Base-by-base conservation (phyloP, 805 yeast species). In the Jamesozyma spencerorum region DNA sequence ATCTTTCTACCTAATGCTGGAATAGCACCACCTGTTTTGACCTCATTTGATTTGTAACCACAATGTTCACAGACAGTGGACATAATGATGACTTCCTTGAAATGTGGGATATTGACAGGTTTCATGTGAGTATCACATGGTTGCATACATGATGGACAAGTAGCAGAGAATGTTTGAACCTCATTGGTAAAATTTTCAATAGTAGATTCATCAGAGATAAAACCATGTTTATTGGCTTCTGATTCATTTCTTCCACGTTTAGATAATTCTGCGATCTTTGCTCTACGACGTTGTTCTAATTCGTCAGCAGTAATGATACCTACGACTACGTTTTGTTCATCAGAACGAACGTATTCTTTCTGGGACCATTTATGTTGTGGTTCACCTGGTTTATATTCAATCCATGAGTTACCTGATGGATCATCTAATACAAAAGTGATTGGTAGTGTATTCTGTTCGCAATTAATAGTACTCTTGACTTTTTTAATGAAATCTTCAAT, bases 371-470 rank as follows among this genome's bases (percentile, higher is more conserved):
- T 86, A 63, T 85, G 94, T 29, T 82, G 69, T 4, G 94, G 72
- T 59, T 86, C 95, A 44, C 85, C 88, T 15, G 96, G 96, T 44
- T 75, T 63, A 60, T 72, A 85, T 57, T 85, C 95, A 40, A 92
- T 78, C 95, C 97, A 92, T 4, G 97, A 90, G 67, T 92, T 92
- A 13, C 98, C 98, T 1, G 96, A 75, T 22, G 98, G 97, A 62
- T 92, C 98, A 61, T 88, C 95, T 10, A 86, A 66, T 18, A 72
- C 69, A 37, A 90, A 72, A 0, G 94, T 83, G 46, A 90, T 55
- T 2, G 97, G 97, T 39, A 85, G 62, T 15, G 75, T 71, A 26
- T 74, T 75, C 39, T 73, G 74, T 44, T 80, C 79, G 42, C 86
- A 90, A n/a, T 71, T 70, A 19, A 85, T 66, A 40, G 72, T 75